Base-by-base conservation (phyloP, 148 eudicot genomes). In the Nepenthes gracilis region DNA sequence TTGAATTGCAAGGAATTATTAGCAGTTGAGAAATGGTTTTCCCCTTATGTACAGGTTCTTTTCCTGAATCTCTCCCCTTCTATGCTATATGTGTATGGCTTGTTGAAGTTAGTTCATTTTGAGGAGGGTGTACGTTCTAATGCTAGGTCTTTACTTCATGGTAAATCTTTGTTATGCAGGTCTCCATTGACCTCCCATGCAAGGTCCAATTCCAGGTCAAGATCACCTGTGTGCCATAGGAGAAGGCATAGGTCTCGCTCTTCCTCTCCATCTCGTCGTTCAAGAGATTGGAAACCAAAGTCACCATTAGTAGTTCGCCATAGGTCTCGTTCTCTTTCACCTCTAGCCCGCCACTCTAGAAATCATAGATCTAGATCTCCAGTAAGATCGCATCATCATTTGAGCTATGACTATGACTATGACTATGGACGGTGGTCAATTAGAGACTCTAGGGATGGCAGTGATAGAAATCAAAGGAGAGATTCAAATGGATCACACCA, bases 291-390 rank as follows among this genome's bases (percentile, higher is more conserved):
- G 23, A 59, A 35, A 62, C 70, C 74, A 36, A 75, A 66, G 60
- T 70, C 74, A 2, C 78, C 78, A 2, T 3, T 40, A 8, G 8
- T 75, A 59, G 48, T 43, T 59, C 78, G 78, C 38, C 72, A 58
- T 68, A 74, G 78, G 23, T 78, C 81, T 48, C 81, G 81, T 49
- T 70, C 75, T 33, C 60, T 47, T 61, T 74, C 81, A 61, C 97
- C 97, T 66, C 76, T 60, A 51, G 51, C 60, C 35, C 80, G 86
- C 33, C 78, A 62, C 48, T 70, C 81, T 54, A 78, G 95, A 65
- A 71, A 68, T 72, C 74, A 82, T 77, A 76, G 88, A 67, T 79
- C 84, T 49, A 81, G 90, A 68, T 86, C 97, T 64, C 97, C 97
- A 45, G 74, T 76, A 36, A 77, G 85, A 71, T 83, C 83, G 40